Conservation (phyloP, 2,329 filamentous ascomycete species). For the Pseudogymnoascus sp. region DNA sequence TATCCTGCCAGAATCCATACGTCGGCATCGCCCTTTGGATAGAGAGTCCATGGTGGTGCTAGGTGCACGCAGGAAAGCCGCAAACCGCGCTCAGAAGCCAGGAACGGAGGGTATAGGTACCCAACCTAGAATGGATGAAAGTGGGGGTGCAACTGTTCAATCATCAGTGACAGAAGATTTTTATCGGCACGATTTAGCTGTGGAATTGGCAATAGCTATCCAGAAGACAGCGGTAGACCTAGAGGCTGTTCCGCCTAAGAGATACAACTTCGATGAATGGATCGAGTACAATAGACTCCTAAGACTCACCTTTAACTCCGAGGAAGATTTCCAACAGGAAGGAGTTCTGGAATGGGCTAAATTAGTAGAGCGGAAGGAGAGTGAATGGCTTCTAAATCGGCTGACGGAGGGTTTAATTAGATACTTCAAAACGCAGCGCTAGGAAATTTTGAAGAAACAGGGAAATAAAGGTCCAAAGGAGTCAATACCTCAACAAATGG, state of each 20-base stretch:
- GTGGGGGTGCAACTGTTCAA: conserved; percentile 15
- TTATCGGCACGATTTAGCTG: conserved; percentile 18
- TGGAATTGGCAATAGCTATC: conserved; percentile 62
- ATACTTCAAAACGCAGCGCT: conserved; percentile 14
- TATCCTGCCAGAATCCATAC: conserved; percentile 52
- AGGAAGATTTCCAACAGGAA: conserved; percentile 45
- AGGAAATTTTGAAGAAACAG: conserved; percentile 26
- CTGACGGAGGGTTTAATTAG: conserved; percentile 54
- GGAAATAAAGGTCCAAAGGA: conserved; percentile 15
- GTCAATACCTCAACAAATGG: background rate
- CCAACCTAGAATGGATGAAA: background rate
- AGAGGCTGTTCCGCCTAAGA: conserved; percentile 47
- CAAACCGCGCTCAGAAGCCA: conserved; percentile 50
- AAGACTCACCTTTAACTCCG: conserved; percentile 27
- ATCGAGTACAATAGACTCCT: conserved; percentile 45
- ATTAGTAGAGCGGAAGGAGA: conserved; percentile 54
- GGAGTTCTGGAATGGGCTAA: conserved; percentile 62
- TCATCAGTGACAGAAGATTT: conserved; percentile 29
- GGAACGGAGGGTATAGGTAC: background rate
- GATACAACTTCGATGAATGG: conserved; percentile 80
- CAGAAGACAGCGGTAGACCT: conserved; percentile 57
- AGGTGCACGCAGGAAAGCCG: conserved; percentile 42
- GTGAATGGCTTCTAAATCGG: conserved; percentile 59
- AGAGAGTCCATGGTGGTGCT: conserved; percentile 39
- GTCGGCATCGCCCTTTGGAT: conserved; percentile 44